phyloP scores from a whole-genome alignment of 1,139 yeast species.

The Torulaspora globosa region DNA sequence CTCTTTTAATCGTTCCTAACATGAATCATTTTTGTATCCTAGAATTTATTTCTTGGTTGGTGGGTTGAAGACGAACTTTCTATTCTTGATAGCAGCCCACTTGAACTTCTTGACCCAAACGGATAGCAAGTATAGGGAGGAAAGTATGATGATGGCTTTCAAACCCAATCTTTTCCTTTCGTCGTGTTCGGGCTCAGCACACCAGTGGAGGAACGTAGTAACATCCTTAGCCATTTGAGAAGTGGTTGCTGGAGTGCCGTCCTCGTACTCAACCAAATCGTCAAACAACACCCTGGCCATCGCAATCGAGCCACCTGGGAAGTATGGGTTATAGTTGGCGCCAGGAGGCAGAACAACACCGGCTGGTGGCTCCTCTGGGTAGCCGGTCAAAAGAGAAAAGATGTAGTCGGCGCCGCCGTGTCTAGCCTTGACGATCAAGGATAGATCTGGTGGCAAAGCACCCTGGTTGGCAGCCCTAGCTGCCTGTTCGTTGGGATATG shows the following conservation, averaged over 20 bases:
- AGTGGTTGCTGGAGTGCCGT: constrained; percentile 97
- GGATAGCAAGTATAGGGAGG: constrained; percentile 75
- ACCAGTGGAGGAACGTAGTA: constrained; percentile 93
- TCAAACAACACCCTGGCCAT: constrained; percentile 98
- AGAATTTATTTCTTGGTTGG: constrained; percentile 47
- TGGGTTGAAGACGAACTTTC: constrained; percentile 91
- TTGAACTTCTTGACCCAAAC: constrained; percentile 97
- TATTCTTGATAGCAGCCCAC: constrained; percentile 94
- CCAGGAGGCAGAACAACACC: constrained; percentile 94
- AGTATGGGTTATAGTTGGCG: constrained; percentile 96
- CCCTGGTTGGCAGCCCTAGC: constrained; percentile 99
- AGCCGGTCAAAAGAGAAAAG: constrained; percentile 92
- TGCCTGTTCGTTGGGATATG: constrained; percentile 96
- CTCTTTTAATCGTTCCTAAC: constrained; percentile 10
- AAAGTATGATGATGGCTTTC: constrained; percentile 79
- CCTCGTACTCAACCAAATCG: constrained; percentile 96
- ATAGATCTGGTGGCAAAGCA: constrained; percentile 97
- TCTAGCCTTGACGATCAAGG: constrained; percentile 96
- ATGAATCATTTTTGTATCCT: constrained; percentile 9
- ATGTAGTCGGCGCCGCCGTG: constrained; percentile 97
- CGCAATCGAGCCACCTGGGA: constrained; percentile 99
- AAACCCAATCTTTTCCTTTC: constrained; percentile 96
- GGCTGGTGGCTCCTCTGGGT: constrained; percentile 98
- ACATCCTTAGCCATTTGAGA: constrained; percentile 99
- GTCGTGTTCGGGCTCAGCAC: constrained; percentile 97